These are phyloP conservation scores for Hymenoscyphus scutula DNA, from an alignment of 2,329 filamentous ascomycete genomes.

Conservation along the genomic window DNA sequence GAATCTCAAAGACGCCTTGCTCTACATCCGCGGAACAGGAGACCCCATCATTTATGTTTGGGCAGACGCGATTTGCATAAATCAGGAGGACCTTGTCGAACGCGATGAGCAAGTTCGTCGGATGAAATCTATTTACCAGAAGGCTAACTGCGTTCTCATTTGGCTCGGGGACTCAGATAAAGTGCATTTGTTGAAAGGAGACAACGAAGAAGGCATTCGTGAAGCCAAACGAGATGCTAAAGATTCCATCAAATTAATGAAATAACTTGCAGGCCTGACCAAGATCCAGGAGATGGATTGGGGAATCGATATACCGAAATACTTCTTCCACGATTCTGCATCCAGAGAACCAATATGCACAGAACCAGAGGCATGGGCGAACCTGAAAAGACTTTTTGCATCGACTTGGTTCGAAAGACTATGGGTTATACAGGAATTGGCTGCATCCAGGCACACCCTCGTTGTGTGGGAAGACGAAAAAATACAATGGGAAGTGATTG, in stretches of 20 bases:
- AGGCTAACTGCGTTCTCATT: not conserved
- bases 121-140: not conserved
- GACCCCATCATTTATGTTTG: too few species aligned
- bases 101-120: not conserved
- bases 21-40: not conserved
- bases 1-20: not conserved
- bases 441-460: not conserved
- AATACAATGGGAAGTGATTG: not conserved
- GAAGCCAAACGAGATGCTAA: too few species aligned
- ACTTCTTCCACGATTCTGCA: not conserved
- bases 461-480: not conserved
- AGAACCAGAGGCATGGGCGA: not conserved
- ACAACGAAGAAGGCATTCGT: too few species aligned
- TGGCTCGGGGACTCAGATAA: not conserved
- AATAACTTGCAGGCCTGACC: not conserved
- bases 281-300: not conserved
- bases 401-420: slow-evolving; percentile 2
- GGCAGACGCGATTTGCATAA: not conserved
- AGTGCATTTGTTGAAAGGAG: too few species aligned
- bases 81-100: not conserved
- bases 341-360: not conserved
- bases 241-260: not conserved
- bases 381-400: not conserved
- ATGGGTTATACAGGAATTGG: slow-evolving; percentile 21
- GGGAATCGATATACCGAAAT: not conserved